phyloP scores from a whole-genome alignment of 768 basidiomycete species.

The Daedaleopsis sinensis region DNA sequence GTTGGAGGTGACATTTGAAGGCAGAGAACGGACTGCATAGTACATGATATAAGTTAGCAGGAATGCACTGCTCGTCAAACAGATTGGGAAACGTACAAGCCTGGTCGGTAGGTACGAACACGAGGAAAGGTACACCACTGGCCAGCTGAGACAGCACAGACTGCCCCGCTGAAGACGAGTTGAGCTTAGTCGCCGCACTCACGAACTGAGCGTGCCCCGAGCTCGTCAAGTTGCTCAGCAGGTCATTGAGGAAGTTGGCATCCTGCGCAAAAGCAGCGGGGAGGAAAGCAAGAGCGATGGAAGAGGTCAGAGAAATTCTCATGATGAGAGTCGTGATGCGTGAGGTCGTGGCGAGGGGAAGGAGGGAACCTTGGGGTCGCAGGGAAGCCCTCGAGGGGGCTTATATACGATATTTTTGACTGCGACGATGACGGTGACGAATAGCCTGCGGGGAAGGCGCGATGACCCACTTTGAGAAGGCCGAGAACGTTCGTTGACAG shows the following conservation, averaged over 20 bases:
- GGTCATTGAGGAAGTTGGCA: slow-evolving; percentile 31
- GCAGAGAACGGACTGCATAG: slow-evolving; percentile 32
- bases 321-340: slow-evolving; percentile 11
- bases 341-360: not conserved
- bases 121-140: slow-evolving; percentile 43
- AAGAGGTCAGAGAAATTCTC: slow-evolving; percentile 6
- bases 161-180: slow-evolving; percentile 46
- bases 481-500: not conserved
- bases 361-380: not conserved
- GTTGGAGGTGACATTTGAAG: slow-evolving; percentile 37
- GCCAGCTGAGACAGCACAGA: slow-evolving; percentile 46
- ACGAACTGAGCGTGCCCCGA: slow-evolving; percentile 48
- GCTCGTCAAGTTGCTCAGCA: slow-evolving; percentile 41
- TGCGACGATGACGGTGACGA: not conserved
- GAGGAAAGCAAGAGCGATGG: slow-evolving; percentile 16
- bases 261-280: slow-evolving; percentile 37
- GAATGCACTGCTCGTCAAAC: not conserved
- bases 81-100: slow-evolving; percentile 46
- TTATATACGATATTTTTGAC: slow-evolving; percentile 5
- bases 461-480: not conserved
- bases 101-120: slow-evolving; percentile 60
- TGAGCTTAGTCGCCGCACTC: slow-evolving; percentile 42
- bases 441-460: not conserved
- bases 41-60: not conserved
- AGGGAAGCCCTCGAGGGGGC: not conserved